Percentiles rank a stretch among this genome's conserved stretches.
phyloP scores from a whole-genome alignment of 2,329 filamentous ascomycete genomes.

The Cylindrodendrum hubeiense region DNA sequence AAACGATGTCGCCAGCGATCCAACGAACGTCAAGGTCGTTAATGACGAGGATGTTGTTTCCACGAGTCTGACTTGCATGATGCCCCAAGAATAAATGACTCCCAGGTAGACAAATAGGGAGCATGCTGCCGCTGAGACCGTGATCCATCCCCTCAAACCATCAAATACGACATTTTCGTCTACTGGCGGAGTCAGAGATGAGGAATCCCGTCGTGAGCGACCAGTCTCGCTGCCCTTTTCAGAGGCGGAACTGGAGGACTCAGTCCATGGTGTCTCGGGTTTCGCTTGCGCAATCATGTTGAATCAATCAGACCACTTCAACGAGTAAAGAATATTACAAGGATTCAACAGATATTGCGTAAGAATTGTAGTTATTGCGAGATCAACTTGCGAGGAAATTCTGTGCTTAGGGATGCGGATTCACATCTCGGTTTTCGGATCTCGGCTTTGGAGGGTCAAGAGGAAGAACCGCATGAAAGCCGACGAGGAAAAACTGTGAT shows the following conservation, averaged over 20 bases:
- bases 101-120: constrained; percentile 46
- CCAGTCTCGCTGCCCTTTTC: constrained; percentile 29
- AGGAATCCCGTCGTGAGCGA: not conserved
- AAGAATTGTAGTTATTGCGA: not conserved
- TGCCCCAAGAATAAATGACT: constrained; percentile 48
- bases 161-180: constrained; percentile 28
- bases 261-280: not conserved
- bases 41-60: constrained; percentile 39
- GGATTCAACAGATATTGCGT: not conserved
- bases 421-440: constrained; percentile 12
- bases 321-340: not conserved
- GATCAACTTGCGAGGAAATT: not conserved
- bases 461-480: not conserved
- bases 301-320: not conserved
- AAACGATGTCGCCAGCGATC: constrained; percentile 43
- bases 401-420: not conserved
- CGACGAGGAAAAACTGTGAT: not conserved
- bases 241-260: constrained; percentile 1
- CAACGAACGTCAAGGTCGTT: constrained; percentile 46
- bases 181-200: not conserved
- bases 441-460: not conserved
- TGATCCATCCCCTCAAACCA: constrained; percentile 31
- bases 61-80: constrained; percentile 46
- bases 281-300: constrained; percentile 30
- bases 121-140: constrained; percentile 35